phyloP scores from a whole-genome alignment of 768 basidiomycete genomes.

The Boletus eberwhitei region DNA sequence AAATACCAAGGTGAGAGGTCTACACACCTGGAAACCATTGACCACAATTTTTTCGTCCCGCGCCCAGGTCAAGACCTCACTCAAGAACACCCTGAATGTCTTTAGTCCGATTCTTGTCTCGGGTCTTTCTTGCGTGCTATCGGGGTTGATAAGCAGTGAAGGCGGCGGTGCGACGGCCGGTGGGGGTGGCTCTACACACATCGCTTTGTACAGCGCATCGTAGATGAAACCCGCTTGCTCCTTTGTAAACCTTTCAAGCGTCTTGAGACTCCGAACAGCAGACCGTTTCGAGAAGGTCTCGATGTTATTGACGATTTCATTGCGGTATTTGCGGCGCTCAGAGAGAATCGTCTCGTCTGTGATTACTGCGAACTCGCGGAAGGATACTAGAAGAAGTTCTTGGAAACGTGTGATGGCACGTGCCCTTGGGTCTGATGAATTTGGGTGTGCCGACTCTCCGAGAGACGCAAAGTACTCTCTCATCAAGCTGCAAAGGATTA shows the following conservation, averaged over 20 bases:
- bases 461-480: slow-evolving; percentile 92
- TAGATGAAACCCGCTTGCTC: slow-evolving; percentile 89
- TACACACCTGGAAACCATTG: slow-evolving; percentile 82
- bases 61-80: slow-evolving; percentile 94
- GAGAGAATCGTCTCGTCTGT: slow-evolving; percentile 89
- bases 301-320: slow-evolving; percentile 88
- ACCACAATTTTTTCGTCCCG: slow-evolving; percentile 87
- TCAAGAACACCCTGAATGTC: slow-evolving; percentile 88
- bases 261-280: slow-evolving; percentile 81
- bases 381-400: slow-evolving; percentile 92
- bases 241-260: slow-evolving; percentile 76
- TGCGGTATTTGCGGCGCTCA: slow-evolving; percentile 82
- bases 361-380: slow-evolving; percentile 95
- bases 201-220: slow-evolving; percentile 83
- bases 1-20: neutral
- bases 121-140: slow-evolving; percentile 65
- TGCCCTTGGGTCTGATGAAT: slow-evolving; percentile 80
- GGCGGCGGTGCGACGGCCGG: slow-evolving; percentile 47
- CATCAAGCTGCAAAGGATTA: slow-evolving; percentile 63
- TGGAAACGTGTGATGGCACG: slow-evolving; percentile 97
- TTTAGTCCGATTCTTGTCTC: slow-evolving; percentile 85
- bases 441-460: slow-evolving; percentile 90
- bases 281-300: slow-evolving; percentile 93
- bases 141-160: slow-evolving; percentile 52
- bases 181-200: slow-evolving; percentile 73